Evolutionary conservation across 805 yeast genomes (phyloP), one percentile per base, ranked within the genome.

Genomic region (Ogataea pini): DNA sequence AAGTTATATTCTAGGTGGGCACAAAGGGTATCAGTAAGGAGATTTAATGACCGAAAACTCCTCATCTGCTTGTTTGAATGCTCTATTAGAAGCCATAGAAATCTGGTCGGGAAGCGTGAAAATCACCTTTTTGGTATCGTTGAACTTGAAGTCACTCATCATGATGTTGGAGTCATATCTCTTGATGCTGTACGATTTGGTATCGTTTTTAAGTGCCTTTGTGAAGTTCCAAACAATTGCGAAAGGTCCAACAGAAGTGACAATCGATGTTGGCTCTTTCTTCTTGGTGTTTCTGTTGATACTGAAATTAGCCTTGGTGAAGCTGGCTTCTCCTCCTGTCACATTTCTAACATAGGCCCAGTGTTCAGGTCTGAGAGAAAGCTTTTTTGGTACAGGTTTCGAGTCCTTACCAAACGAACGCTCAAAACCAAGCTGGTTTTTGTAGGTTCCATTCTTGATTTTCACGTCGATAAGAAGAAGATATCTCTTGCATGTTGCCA

Each of bases 171-270:
- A 77, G 18, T 73, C 68, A 62, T 85, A 85, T 47, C 80, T 73
- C 64, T 79, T 83, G 62, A 91, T 82, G 42, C 75, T 68, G 63
- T 87, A 88, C 6, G 86, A 77, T 37, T 61, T 58, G 20, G 72
- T 75, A 47, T 77, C 79, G 47, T 82, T 80, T 37, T 70, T 69
- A 36, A 84, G 62, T 12, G 86, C 72, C 51, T 82, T 79, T 55
- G 71, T 75, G 61, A 90, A 65, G 10, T 85, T 82, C 96, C 96
- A 90, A 1, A 86, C 76, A 18, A 90, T 77, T 19, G 89, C 85
- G 65, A 81, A 90, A 16, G 91, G 92, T 2, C 96, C 96, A 2
- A 85, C 73, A 3, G 92, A 82, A 1, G 96, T 77, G 19, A 89
- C 82, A 43, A 90, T 86, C 1, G 84, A 74, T 16, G 86, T 82